Evolutionary conservation across 2,329 filamentous ascomycete genomes (phyloP), one percentile per base, ranked within the genome.

Genomic region (Stachybotrys chlorohalonatus): DNA sequence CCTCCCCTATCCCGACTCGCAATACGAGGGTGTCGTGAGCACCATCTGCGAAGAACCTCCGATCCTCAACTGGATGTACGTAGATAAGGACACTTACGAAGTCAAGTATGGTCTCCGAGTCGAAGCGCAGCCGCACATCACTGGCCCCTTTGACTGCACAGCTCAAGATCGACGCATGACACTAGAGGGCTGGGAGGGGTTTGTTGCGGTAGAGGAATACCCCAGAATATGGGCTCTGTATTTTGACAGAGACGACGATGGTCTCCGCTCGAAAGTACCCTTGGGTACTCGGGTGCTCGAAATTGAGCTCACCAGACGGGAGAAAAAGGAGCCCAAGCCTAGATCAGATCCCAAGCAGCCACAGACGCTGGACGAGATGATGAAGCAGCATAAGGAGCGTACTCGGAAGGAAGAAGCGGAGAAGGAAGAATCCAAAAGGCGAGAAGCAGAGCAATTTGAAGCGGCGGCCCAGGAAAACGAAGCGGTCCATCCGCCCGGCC

Each of bases 1-100:
- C 58, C 68, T 83, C 24, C 79, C 80, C 1, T 83, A 82, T 58
- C 80, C 80, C 3, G 80, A 80, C n/a, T 58, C 70, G n/a, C 56
- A 65, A 31, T 70, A 73, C 48, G 70, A 75, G 45, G 76, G 76
- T 5, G 64, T 78, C 2, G 75, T 78, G 31, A 76, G 72, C 51
- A 77, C 74, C 9, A 77, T 78, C 46, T 75, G 70, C 39, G 71
- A 77, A 52, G 73, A 73, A 13, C 73, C 75, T n/a, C 75, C 75
- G 1, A 71, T 77, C 57, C 66, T 78, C 60, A 78, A 79, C 62
- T 79, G 76, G 76, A 73, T 78, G 58, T 78, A 74, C 55, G 66
- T 78, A 49, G 72, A 78, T 61, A 69, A 68, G 51, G 62, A 72
- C 16, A 75, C 75, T 1, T 71, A 75, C 53, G 74, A 75, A 56